These are phyloP conservation scores for Isabelozyma rhagii DNA, from an alignment of 805 yeast genomes.

Conservation along the genomic window DNA sequence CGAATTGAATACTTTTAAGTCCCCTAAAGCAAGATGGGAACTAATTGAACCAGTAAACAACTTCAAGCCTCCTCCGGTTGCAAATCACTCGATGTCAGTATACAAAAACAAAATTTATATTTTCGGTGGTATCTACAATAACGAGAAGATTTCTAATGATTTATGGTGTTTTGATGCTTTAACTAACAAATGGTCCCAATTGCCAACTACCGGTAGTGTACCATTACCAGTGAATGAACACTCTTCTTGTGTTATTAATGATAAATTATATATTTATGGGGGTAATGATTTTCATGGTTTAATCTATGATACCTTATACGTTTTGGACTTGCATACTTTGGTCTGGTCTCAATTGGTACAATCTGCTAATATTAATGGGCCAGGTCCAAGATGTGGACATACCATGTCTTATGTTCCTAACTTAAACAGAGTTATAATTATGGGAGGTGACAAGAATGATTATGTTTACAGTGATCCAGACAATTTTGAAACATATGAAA, in stretches of 20 bases:
- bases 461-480: constrained; percentile 48
- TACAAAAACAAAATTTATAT: constrained; percentile 76
- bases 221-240: constrained; percentile 94
- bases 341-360: constrained; percentile 65
- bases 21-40: constrained; percentile 84
- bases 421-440: constrained; percentile 66
- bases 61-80: constrained; percentile 70
- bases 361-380: constrained; percentile 47
- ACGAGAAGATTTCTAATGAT: constrained; percentile 67
- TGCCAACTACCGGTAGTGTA: constrained; percentile 63
- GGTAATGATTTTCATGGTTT: constrained; percentile 79
- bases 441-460: constrained; percentile 91
- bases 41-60: constrained; percentile 52
- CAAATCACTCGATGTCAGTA: constrained; percentile 87
- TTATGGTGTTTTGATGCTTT: constrained; percentile 78
- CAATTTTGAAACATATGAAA: constrained; percentile 51
- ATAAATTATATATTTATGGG: constrained; percentile 80
- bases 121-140: constrained; percentile 83
- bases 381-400: constrained; percentile 91
- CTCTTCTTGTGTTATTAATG: constrained; percentile 75
- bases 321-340: constrained; percentile 70
- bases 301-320: constrained; percentile 61
- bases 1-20: constrained; percentile 82
- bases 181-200: constrained; percentile 64
- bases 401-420: constrained; percentile 69